Conservation (phyloP, 2,329 filamentous ascomycete genomes). For the Chaetomium olivaceum region DNA sequence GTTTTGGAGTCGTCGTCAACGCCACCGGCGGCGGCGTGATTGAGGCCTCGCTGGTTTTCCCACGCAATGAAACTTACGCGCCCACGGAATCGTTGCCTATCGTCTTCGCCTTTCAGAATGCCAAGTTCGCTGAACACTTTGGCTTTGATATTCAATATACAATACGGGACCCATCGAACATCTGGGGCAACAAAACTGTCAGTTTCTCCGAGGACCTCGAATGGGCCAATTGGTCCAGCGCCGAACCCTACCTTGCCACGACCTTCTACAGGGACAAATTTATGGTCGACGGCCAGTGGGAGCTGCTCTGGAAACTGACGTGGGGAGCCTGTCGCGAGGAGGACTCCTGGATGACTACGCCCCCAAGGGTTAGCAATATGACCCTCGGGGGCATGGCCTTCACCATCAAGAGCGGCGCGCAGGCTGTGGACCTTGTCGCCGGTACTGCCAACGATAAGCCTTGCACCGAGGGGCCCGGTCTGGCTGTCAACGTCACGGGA, state of each 20-base stretch:
- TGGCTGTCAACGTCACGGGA: neutral
- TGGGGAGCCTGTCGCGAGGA: neutral
- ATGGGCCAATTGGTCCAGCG: neutral
- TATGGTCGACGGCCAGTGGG: neutral
- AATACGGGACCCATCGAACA: neutral
- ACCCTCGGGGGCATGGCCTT: neutral
- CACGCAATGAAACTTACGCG: slow-evolving; percentile 37
- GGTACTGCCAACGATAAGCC: slow-evolving; percentile 9
- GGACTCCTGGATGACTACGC: no score
- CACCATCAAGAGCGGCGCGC: slow-evolving; percentile 7
- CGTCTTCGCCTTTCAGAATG: slow-evolving; percentile 36
- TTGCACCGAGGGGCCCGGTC: neutral
- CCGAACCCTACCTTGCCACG: neutral
- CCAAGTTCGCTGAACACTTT: slow-evolving; percentile 28
- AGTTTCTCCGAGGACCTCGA: neutral
- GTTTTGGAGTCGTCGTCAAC: slow-evolving; percentile 18
- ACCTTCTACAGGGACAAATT: neutral
- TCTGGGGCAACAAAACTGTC: neutral
- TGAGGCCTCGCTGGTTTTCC: slow-evolving; percentile 37
- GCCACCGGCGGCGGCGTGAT: slow-evolving; percentile 19
- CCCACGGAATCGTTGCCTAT: slow-evolving; percentile 33
- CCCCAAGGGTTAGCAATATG: no score
- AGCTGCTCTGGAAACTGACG: neutral
- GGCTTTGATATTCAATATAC: neutral
- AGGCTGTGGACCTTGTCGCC: slow-evolving; percentile 13